These are phyloP conservation scores for Heterobasidion parviporum DNA, from an alignment of 1,284 basidiomycete species.

Conservation along the genomic window DNA sequence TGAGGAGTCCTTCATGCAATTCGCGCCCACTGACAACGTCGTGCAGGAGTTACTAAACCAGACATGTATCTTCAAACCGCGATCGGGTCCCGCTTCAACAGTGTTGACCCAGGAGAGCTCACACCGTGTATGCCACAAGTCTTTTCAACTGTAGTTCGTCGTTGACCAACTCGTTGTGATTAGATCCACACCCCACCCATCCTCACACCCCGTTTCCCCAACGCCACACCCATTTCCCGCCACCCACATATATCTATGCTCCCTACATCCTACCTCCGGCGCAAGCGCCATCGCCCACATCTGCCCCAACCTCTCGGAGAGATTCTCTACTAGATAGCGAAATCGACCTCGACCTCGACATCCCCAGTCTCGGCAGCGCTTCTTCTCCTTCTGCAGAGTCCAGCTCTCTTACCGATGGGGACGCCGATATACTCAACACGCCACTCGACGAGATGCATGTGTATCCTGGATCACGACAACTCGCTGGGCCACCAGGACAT, in stretches of 20 bases:
- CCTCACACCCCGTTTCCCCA: neutral
- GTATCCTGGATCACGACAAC: neutral
- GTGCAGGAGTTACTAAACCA: neutral
- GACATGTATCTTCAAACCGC: neutral
- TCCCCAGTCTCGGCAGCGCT: constrained; percentile 7
- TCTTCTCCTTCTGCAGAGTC: constrained; percentile 4
- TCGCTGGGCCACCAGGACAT: too few species aligned
- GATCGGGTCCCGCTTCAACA: neutral
- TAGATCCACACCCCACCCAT: neutral
- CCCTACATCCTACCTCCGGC: neutral
- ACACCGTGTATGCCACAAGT: neutral
- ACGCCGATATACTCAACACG: neutral
- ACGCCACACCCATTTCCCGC: neutral
- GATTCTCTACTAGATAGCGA: neutral
- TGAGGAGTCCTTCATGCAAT: neutral
- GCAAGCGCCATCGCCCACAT: constrained; percentile 1
- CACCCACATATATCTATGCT: neutral
- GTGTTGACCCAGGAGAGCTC: neutral
- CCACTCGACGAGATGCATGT: neutral
- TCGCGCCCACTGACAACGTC: too few species aligned
- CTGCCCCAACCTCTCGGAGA: constrained; percentile 2
- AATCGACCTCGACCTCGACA: constrained; percentile 1
- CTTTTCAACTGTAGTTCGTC: neutral
- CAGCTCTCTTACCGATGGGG: constrained; percentile 2
- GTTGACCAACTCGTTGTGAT: neutral